Base-by-base conservation (phyloP, 306 rosid species). In the Acmispon strigosus region DNA sequence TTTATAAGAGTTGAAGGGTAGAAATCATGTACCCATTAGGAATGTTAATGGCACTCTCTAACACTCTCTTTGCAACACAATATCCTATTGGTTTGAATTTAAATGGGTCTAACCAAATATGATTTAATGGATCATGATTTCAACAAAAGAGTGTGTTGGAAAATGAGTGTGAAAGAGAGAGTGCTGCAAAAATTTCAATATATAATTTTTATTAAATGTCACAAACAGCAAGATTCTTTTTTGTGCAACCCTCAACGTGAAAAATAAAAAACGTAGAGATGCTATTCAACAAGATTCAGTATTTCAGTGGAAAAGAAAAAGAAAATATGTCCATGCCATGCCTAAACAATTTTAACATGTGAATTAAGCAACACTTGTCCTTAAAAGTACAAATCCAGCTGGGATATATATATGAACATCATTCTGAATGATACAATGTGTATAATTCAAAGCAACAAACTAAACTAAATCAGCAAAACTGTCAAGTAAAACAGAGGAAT, bases 401-500 rank as follows among this genome's bases (percentile, higher is more conserved):
- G 17, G 64, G 43, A 32, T 32, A 36, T 16, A 36, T 10, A 59
- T 59, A 36, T 16, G 48, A 34, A 59, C 48, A 36, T 18, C 57
- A 70, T 57, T 24, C 15, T 18, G 36, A 16, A 44, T 27, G 13
- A 15, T 59, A 22, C 13, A 42, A 42, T 8, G 14, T 54, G 56
- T 14, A 57, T 7, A 16, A 45, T 11, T 57, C n/a, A 57, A 43
- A 57, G 56, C 53, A 41, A 51, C 66, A 27, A 17, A 13, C 59
- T 65, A 55, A 45, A 17, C 52, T 34, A 16, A 64, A 13, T 58
- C 15, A 32, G 55, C 72, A 69, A 69, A 77, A 51, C 41, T 77
- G 65, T 54, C 34, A 42, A 50, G 59, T 36, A 45, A 18, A 61
- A 51, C 10, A 27, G 58, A 42, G 6, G 19, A 39, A 60, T 27